Evolutionary conservation across 768 basidiomycete genomes (phyloP), one percentile per base, ranked within the genome.

Genomic region (Leccinum variicolor): DNA sequence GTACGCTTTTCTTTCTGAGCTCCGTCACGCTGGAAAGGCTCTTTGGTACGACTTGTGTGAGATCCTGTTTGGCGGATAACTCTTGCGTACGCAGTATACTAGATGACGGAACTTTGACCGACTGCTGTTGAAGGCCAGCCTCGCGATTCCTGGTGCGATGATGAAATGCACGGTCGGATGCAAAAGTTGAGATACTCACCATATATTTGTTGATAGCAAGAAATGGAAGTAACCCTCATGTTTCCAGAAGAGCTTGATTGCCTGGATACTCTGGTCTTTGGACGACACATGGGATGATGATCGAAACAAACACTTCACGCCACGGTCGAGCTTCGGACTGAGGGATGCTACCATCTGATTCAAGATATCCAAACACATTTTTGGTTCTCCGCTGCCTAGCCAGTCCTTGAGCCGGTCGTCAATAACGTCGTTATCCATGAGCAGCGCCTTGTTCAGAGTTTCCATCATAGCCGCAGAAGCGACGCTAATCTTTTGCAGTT

Each of bases 331-430:
- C 39, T 41, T 60, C 0, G 19, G 14, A 4, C 23, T 4, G 11
- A 64, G 56, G 3, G 57, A 2, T 10, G 3, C 34, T 3, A 58
- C 52, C 64, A 64, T 64, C 9, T 28, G 45, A 10, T 39, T 52
- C 59, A 64, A 48, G 14, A 28, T 49, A 7, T 52, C 19, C 41
- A 64, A 11, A 13, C 55, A 64, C 1, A 1, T 14, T 5, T 5
- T 14, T 0, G 60, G 63, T 11, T 64, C 64, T 7, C 29, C 23
- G 25, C 52, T 21, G 2, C 6, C 1, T 3, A 65, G 8, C 60
- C 63, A 65, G n/a, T 65, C 56, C 1, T 4, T 3, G 3, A 65
- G 53, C 3, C 63, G 43, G 19, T 39, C 54, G 1, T 65, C 63
- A 21, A 62, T 11, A 3, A 1, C 17, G 15, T 29, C 23, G 1